Evolutionary conservation across 306 rosid species (phyloP), one percentile per base, ranked within the genome.

Genomic region (Cotoneaster glaucophyllus): DNA sequence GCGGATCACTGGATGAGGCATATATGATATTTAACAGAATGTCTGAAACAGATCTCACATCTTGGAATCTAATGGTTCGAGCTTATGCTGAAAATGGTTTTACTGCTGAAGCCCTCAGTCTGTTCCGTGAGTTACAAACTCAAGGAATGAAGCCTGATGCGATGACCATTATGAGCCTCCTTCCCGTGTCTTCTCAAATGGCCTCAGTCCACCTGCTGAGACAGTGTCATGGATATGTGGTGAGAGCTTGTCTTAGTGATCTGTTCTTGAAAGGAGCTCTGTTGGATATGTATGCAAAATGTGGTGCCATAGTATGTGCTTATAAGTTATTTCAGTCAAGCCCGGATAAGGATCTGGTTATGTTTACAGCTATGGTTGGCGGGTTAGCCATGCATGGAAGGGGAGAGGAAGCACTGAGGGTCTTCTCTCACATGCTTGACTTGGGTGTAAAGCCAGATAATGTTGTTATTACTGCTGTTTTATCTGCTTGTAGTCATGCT

Each of bases 41-140:
- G 93, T 75, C 86, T 79, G 87, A 90, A 71, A 86, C 87, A n/a
- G 93, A 91, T 85, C 89, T 91, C 79, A 91, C 96, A 80, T 87
- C 94, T 24, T 93, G 97, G 97, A 94, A 91, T 87, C 88, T 91
- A 32, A 86, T 94, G 98, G 76, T 94, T 68, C 86, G 88, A 48
- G 96, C 82, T 74, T 87, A 90, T 76, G 96, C 91, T 6, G 91
- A 86, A 76, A 94, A 92, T 71, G 91, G 87, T 78, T 78, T 86
- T 85, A 87, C 84, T 63, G 88, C 73, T 80, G 85, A 84, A 78
- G 91, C 97, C 65, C 78, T 90, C 48, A 63, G 43, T 70, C 61
- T 91, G 84, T 80, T 87, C 73, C 68, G 7, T 7, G 84, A 83
- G 80, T 84, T 94, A 77, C 95, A 90, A 78, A 74, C 82, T 68